Conservation (phyloP, 805 yeast species). For the Groenewaldozyma salmanticensis region DNA sequence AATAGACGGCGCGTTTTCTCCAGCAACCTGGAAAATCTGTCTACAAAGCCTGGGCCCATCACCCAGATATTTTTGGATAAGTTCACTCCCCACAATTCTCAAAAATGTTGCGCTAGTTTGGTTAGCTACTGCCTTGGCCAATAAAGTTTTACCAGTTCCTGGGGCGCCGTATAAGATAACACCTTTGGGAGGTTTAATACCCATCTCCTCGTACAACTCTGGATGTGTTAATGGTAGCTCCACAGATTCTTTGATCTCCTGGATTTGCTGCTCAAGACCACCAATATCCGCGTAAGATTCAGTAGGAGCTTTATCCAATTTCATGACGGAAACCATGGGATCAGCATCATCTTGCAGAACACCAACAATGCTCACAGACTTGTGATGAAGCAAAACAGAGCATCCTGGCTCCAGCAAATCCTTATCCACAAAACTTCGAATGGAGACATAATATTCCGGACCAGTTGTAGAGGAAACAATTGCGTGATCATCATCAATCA, state of each 20-base stretch:
- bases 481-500: conserved; percentile 97
- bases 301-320: conserved; percentile 93
- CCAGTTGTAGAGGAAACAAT: conserved; percentile 94
- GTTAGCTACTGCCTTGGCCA: conserved; percentile 97
- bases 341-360: conserved; percentile 97
- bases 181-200: conserved; percentile 97
- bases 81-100: conserved; percentile 93
- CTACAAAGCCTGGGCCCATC: conserved; percentile 95
- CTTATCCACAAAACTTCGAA: conserved; percentile 92
- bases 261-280: conserved; percentile 90
- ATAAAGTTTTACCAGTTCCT: conserved; percentile 91
- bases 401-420: conserved; percentile 95
- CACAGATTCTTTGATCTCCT: conserved; percentile 95
- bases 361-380: conserved; percentile 93
- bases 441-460: conserved; percentile 94
- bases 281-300: conserved; percentile 97
- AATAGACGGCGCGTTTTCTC: conserved; percentile 96
- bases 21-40: conserved; percentile 92
- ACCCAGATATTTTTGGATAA: conserved; percentile 93
- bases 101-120: conserved; percentile 94
- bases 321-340: conserved; percentile 97
- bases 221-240: conserved; percentile 95
- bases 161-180: conserved; percentile 96
- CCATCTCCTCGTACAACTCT: conserved; percentile 96
- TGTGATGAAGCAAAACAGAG: conserved; percentile 89